phyloP scores from a whole-genome alignment of 768 basidiomycete genomes.

The Mycena pura region DNA sequence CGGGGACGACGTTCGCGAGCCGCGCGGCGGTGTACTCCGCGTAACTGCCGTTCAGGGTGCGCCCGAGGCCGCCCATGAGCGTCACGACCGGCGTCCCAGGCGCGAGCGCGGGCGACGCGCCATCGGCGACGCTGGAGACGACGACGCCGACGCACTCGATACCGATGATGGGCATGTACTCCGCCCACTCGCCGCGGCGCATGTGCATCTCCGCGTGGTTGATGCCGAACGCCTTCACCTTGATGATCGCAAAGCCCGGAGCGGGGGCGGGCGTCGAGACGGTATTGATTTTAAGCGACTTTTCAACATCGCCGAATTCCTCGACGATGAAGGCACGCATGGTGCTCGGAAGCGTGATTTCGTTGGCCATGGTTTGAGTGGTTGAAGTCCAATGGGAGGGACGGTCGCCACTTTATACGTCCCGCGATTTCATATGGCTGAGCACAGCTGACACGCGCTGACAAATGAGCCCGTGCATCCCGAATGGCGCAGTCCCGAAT shows the following conservation, averaged over 20 bases:
- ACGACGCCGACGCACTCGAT: conserved; percentile 33
- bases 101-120: background rate
- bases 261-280: conserved; percentile 19
- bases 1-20: conserved; percentile 22
- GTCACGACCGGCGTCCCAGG: conserved; percentile 25
- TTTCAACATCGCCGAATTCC: conserved; percentile 25
- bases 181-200: conserved; percentile 34
- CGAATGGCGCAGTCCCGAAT: too few relatives aligned
- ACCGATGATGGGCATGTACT: conserved; percentile 29
- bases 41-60: conserved; percentile 27
- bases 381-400: too few relatives aligned
- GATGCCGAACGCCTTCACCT: conserved; percentile 29
- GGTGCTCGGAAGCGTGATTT: conserved; percentile 4
- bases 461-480: too few relatives aligned
- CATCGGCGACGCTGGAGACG: conserved; percentile 5
- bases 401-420: too few relatives aligned
- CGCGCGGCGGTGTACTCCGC: conserved; percentile 27
- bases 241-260: conserved; percentile 27
- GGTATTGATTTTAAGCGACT: conserved; percentile 6
- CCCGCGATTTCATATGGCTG: too few relatives aligned
- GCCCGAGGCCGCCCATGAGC: conserved; percentile 32
- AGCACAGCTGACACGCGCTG: too few relatives aligned
- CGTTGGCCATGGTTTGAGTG: background rate
- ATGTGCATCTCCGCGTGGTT: conserved; percentile 35
- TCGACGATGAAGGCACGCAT: conserved; percentile 31